Evolutionary conservation across 306 rosid genomes (phyloP).

Genomic region (Cicer bijugum): DNA sequence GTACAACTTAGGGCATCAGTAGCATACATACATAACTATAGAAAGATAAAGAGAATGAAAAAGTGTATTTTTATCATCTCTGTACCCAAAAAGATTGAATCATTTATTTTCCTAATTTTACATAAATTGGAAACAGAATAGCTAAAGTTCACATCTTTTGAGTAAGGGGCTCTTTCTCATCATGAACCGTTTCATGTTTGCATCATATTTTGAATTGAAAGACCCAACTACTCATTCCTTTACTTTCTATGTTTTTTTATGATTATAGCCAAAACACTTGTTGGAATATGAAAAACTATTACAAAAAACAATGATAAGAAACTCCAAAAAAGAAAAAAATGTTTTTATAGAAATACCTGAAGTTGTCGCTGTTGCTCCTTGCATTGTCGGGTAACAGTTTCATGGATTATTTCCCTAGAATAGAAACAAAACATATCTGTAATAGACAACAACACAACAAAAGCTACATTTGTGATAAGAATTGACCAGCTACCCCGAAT

Average conservation of each 20-base stretch:
- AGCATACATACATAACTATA: not conserved
- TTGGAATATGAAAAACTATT: constrained; percentile 43
- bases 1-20: constrained; percentile 44
- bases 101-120: constrained; percentile 1
- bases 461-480: constrained; percentile 36
- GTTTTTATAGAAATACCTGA: constrained; percentile 62
- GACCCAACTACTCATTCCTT: constrained; percentile 18
- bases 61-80: not conserved
- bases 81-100: constrained; percentile 3
- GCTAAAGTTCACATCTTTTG: constrained; percentile 30
- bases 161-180: constrained; percentile 22
- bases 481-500: constrained; percentile 69
- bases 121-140: not conserved
- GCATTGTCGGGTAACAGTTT: constrained; percentile 80
- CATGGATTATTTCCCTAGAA: constrained; percentile 82
- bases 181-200: constrained; percentile 4
- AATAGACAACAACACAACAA: constrained; percentile 24
- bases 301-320: constrained; percentile 6
- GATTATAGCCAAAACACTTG: constrained; percentile 4
- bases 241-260: not conserved
- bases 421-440: constrained; percentile 34
- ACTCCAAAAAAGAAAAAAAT: constrained; percentile 21
- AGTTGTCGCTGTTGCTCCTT: constrained; percentile 95
- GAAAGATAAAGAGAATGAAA: constrained; percentile 25
- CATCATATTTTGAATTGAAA: constrained; percentile 5